Evolutionary conservation across 1,284 basidiomycete genomes (phyloP), one percentile per base, ranked within the genome.

Genomic region (Megacollybia platyphylla): DNA sequence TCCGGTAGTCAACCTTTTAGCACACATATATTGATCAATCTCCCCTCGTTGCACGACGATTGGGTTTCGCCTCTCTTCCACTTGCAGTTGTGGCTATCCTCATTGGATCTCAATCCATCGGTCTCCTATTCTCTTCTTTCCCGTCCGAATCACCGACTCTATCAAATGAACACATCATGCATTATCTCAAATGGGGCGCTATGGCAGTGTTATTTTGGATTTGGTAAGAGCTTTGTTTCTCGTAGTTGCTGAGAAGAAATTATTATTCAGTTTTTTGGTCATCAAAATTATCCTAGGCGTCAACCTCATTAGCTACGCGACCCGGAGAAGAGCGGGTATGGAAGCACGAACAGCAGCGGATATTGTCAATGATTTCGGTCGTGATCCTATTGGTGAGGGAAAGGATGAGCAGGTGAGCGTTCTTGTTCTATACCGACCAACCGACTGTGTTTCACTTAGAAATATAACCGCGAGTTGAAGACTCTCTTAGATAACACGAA

Each of bases 11-110:
- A 34, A 34, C 3, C 4, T 30, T 48, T 13, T 54, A 87, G 75
- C 86, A 94, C 60, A 71, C 87, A 0, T 91, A 96, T 48, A 89
- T 97, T 15, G 94, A 98, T 57, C 92, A 97, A 57, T 92, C 92
- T 2, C 94, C 94, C 1, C 74, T 94, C 7, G 91, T 97, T 27
- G 87, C 91, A 0, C 84, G 94, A 2, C 78, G 96, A 7, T 72
- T 98, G 2, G 96, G 96, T 8, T 96, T 98, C 55, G 86, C 94
- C 1, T 82, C 92, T 0, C 69, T 98, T 13, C 96, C 96, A 0
- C 72, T 98, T 1, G 89, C 91, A 0, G 91, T 91, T 20, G 71
- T 98, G 7, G 81, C 86, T n/a, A 77, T 97, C 46, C 75, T 97
- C 26, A 80, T 98, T 28, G 79, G 83, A 28, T 73, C 80, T 5